A percentile compares a stretch with the other conserved stretches of the same genome.
phyloP scores from a whole-genome alignment of 495 filamentous ascomycete species.

The Talaromyces thailandensis region DNA sequence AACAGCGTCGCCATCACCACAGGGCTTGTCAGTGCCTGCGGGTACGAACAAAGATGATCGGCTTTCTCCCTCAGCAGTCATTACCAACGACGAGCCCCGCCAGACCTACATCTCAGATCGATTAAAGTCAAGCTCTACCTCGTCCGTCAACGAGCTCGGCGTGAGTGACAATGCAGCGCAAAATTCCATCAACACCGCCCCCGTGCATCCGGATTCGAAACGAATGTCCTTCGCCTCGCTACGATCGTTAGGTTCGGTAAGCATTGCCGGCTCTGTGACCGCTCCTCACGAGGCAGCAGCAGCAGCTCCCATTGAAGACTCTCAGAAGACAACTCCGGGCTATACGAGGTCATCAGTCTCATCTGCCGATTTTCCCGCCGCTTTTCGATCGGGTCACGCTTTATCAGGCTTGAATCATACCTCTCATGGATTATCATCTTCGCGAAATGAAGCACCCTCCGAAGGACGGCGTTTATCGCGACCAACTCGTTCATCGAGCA shows the following conservation, averaged over 20 bases:
- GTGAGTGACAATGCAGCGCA: background rate
- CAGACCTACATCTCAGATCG: background rate
- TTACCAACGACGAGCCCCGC: conserved; percentile 1
- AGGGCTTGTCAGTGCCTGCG: conserved; percentile 10
- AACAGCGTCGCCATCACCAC: conserved; percentile 36
- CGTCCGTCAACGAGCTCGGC: conserved; percentile 1
- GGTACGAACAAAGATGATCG: background rate
- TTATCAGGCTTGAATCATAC: background rate
- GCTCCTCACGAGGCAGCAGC: conserved; percentile 5
- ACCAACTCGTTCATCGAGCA: conserved; percentile 57
- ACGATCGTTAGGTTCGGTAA: conserved; percentile 52
- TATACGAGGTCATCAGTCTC: conserved; percentile 2
- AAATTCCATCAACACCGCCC: background rate
- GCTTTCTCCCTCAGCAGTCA: background rate
- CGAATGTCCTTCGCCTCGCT: conserved; percentile 58
- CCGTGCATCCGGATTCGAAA: conserved; percentile 33
- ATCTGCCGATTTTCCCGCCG: background rate
- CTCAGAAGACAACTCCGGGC: conserved; percentile 6
- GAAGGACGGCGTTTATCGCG: conserved; percentile 27
- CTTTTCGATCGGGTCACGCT: background rate
- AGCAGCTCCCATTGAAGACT: conserved; percentile 10
- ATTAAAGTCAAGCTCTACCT: background rate
- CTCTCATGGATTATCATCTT: background rate
- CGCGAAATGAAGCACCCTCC: conserved; percentile 10
- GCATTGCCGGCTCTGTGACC: background rate